Conservation (phyloP, 352 stramenopile genomes). For the Phytophthora quininea region DNA sequence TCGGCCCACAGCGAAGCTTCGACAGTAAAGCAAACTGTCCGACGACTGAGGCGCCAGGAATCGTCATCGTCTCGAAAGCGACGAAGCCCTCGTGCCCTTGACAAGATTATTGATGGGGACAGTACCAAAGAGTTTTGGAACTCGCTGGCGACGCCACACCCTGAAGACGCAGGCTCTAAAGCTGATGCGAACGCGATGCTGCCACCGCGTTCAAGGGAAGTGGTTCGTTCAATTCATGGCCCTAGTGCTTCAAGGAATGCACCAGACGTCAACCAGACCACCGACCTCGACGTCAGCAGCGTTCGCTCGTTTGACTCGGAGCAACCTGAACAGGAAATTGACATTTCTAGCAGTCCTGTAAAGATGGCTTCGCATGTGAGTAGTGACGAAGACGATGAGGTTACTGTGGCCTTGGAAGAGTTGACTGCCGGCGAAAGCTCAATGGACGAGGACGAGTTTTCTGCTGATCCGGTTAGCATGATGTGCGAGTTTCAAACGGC, state of each 20-base stretch:
- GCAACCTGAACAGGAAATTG: slow-evolving; percentile 55
- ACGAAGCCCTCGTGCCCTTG: slow-evolving; percentile 6
- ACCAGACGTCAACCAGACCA: slow-evolving; percentile 5
- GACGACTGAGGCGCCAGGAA: slow-evolving; percentile 19
- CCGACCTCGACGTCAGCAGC: slow-evolving; percentile 27
- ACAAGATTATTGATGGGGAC: background rate
- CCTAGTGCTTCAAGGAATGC: too few relatives aligned
- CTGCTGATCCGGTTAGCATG: slow-evolving; percentile 29
- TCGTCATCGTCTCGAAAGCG: slow-evolving; percentile 15
- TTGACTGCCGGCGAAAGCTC: slow-evolving; percentile 23
- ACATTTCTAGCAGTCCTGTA: slow-evolving; percentile 22
- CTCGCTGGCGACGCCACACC: background rate
- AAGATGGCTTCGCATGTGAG: slow-evolving; percentile 11
- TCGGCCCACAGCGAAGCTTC: slow-evolving; percentile 32
- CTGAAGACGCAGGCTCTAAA: slow-evolving; percentile 10
- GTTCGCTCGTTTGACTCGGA: slow-evolving; percentile 21
- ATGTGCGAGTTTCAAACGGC: slow-evolving; percentile 43
- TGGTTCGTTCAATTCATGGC: slow-evolving; percentile 28
- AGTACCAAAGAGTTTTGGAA: slow-evolving; percentile 4
- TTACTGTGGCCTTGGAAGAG: slow-evolving; percentile 7
- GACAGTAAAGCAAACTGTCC: slow-evolving; percentile 26
- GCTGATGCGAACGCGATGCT: slow-evolving; percentile 15
- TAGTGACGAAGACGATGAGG: slow-evolving; percentile 23
- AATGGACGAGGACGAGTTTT: slow-evolving; percentile 26
- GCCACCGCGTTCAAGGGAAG: slow-evolving; percentile 17